Base-by-base conservation (phyloP, 345 rosid genomes). In the Sonneratia alba region DNA sequence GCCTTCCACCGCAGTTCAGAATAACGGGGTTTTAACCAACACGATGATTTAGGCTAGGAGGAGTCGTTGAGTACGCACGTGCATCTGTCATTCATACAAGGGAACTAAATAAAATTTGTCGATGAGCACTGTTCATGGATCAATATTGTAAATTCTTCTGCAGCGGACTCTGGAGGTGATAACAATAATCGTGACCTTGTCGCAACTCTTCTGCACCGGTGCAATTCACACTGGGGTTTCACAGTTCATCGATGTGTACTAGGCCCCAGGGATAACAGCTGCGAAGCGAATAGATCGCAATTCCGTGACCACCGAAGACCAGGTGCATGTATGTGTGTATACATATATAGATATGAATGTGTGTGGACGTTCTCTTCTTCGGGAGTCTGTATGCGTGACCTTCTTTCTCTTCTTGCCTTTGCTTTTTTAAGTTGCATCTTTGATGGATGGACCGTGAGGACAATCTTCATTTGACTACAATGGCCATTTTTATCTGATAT, bases 141-240 rank as follows among this genome's bases (percentile, higher is more conserved):
- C 12, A 11, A 13, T 12, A 0, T 43, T 45, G 21, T 36, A 24
- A 36, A 15, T 61, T 4, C 43, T n/a, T 13, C 48, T 64, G 77
- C 93, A 92, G 98, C 78, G 98, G 38, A 87, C 90, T 36, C 85
- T 92, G 7, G 97, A 92, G 79, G 87, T 90, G 18, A 62, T 86
- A 76, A 81, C 91, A 10, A 87, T 90, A 79, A 79, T 90, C 21
- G 86, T 79, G 75, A 89, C 87, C 68, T 86, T 42, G 15, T 85
- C 93, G 5, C 98, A 92, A 67, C 68, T 92, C 68, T 66, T 90
- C 68, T 88, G 91, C 84, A 81, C 88, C 14, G 89, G 81, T 32
- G 89, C 89, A 37, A 78, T 90, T 71, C 92, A 85, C 67, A 84
- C 48, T 37, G 88, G 85, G 42, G 83, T 80, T 72, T 83, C 77